phyloP scores from a whole-genome alignment of 257 asterid species.

The Coffea eugenioides region DNA sequence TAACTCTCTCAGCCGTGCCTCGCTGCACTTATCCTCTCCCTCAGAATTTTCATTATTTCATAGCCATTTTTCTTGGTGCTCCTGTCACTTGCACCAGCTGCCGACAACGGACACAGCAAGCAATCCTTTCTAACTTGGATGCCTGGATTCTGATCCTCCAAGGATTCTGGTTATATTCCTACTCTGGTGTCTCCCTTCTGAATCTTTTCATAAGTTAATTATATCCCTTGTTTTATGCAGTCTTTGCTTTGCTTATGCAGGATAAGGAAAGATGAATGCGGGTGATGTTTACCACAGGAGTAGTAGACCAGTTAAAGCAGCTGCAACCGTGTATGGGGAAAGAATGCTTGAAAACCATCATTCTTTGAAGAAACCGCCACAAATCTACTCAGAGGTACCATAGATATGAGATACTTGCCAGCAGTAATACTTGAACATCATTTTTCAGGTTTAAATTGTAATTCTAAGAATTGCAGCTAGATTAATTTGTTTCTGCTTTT shows the following conservation, averaged over 20 bases:
- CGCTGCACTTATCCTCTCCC: conserved; percentile 3
- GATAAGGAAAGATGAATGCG: conserved; percentile 19
- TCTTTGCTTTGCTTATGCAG: not conserved
- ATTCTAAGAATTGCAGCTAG: not conserved
- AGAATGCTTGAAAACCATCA: conserved; percentile 33
- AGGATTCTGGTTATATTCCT: not conserved
- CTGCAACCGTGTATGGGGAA: conserved; percentile 35
- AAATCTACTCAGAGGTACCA: conserved; percentile 45
- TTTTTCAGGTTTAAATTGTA: not conserved
- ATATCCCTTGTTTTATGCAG: not conserved
- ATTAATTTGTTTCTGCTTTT: not conserved
- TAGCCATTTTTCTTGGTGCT: not conserved
- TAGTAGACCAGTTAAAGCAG: conserved; percentile 47
- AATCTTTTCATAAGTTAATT: not conserved
- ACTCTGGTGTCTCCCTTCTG: not conserved
- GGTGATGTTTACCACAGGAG: conserved; percentile 33
- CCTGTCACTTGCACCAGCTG: not conserved
- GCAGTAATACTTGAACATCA: not conserved
- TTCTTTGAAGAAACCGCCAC: conserved; percentile 28
- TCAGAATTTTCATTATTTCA: not conserved
- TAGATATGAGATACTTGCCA: not conserved
- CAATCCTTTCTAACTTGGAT: not conserved
- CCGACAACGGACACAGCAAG: not conserved
- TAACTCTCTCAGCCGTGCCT: conserved; percentile 20
- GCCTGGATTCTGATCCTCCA: not conserved